phyloP scores from a whole-genome alignment of 164 flowering plant species.

The Brasenia schreberi region DNA sequence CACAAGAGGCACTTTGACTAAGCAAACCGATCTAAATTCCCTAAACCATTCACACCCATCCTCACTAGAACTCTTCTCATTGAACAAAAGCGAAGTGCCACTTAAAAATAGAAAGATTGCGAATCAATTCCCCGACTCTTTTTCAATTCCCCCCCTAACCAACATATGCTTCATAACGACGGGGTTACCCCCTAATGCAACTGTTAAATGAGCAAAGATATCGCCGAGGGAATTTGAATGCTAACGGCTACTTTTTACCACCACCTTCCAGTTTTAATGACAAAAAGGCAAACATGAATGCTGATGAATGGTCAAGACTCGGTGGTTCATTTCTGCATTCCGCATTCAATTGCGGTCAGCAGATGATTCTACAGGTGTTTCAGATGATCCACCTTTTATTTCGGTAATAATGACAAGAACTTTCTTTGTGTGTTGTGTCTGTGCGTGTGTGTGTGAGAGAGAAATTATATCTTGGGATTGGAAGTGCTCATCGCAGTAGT shows the following conservation, averaged over 20 bases:
- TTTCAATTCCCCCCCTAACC: neutral
- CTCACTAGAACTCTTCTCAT: neutral
- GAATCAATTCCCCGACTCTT: neutral
- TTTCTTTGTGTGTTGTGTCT: neutral
- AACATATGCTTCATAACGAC: neutral
- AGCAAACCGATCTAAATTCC: neutral
- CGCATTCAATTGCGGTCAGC: neutral
- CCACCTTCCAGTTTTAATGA: neutral
- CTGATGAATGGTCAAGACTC: neutral
- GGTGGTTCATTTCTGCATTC: neutral
- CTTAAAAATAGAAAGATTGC: neutral
- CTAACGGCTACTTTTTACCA: neutral
- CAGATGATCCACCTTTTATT: neutral
- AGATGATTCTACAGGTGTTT: neutral
- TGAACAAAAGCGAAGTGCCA: neutral
- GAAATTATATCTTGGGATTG: too few species aligned
- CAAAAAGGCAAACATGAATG: neutral
- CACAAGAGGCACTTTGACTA: neutral
- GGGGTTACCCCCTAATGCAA: neutral
- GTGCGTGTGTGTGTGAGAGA: neutral
- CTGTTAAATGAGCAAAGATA: neutral
- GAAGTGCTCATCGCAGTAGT: too few species aligned
- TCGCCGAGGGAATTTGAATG: neutral
- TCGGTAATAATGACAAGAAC: neutral
- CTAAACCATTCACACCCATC: neutral